These are phyloP conservation scores for Cucumis hystrix DNA, from an alignment of 306 rosid genomes.

Conservation along the genomic window DNA sequence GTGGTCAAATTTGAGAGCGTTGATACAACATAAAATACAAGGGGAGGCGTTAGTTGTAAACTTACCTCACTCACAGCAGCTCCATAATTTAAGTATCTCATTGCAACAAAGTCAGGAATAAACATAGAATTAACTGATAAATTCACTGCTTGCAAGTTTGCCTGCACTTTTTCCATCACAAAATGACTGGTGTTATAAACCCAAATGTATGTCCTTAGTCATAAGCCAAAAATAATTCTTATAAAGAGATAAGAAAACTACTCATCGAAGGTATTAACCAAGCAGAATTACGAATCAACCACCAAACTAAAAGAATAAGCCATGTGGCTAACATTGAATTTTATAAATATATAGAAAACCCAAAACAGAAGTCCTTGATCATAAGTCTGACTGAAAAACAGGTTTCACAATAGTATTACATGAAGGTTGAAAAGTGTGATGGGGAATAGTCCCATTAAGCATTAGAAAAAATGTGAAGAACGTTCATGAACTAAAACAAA, in stretches of 20 bases:
- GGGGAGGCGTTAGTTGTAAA: neutral
- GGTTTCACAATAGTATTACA: neutral
- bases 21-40: neutral
- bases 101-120: conserved; percentile 29
- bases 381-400: neutral
- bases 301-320: neutral
- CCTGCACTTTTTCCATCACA: conserved; percentile 36
- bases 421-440: neutral
- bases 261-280: neutral
- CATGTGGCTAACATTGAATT: neutral
- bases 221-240: neutral
- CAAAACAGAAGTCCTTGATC: neutral
- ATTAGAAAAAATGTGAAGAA: neutral
- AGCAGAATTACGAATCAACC: neutral
- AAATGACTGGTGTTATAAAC: neutral
- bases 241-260: neutral
- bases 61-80: conserved; percentile 86
- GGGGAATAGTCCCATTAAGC: neutral
- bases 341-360: neutral
- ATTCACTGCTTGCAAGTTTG: conserved; percentile 45
- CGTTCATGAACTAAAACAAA: neutral
- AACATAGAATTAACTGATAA: conserved; percentile 57
- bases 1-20: neutral
- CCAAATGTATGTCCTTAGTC: neutral
- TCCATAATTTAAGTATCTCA: conserved; percentile 58